Conservation (phyloP, 306 rosid species). For the Prosopis cineraria region DNA sequence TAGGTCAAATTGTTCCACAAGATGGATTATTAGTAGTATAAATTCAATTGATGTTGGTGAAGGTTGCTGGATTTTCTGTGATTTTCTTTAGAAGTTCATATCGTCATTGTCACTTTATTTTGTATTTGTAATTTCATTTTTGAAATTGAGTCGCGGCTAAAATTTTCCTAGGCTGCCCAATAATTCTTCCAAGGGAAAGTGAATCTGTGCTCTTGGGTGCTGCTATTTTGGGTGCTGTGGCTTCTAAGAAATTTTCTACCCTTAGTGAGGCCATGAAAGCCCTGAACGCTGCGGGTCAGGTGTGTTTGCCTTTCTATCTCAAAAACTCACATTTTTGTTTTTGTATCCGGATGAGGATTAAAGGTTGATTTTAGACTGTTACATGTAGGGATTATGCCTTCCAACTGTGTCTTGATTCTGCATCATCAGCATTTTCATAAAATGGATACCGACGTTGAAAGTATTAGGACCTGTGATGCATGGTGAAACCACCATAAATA, state of each 20-base stretch:
- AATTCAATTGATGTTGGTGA: constrained; percentile 6
- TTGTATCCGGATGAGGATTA: constrained; percentile 26
- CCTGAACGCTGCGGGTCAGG: constrained; percentile 90
- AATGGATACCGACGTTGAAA: constrained; percentile 15
- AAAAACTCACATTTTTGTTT: neutral
- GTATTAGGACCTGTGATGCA: constrained; percentile 10
- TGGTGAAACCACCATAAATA: neutral
- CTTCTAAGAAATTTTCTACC: constrained; percentile 67
- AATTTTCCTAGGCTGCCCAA: constrained; percentile 70
- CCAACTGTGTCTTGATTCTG: constrained; percentile 8
- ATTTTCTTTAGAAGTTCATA: constrained; percentile 1
- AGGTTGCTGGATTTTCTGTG: constrained; percentile 14
- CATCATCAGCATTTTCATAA: constrained; percentile 4
- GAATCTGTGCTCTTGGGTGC: constrained; percentile 97
- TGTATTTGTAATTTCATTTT: neutral
- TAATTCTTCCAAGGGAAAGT: constrained; percentile 91
- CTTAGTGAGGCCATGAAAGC: constrained; percentile 88
- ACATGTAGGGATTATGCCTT: constrained; percentile 22
- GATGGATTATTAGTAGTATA: constrained; percentile 26
- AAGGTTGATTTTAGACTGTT: constrained; percentile 17
- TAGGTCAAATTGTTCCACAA: constrained; percentile 30
- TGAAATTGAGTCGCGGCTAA: constrained; percentile 10
- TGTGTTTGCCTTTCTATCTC: constrained; percentile 39
- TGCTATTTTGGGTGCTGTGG: constrained; percentile 93
- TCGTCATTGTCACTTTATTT: neutral